Conservation (phyloP, 2,329 filamentous ascomycete species). For the Penicillium nordicum region DNA sequence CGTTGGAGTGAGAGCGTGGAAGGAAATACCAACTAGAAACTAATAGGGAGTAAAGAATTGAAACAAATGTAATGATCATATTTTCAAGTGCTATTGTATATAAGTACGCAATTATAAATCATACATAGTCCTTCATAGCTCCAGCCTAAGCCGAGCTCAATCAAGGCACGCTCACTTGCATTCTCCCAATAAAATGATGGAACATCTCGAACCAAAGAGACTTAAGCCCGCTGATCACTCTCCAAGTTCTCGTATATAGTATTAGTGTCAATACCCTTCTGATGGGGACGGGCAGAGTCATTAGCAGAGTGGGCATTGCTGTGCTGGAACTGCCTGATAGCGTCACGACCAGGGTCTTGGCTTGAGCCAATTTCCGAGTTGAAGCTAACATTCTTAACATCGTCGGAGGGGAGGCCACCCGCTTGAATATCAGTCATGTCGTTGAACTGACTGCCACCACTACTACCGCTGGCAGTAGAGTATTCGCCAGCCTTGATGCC, state of each 20-base stretch:
- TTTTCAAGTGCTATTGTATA: conserved; percentile 14
- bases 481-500: conserved; percentile 25
- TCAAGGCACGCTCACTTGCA: conserved; percentile 10
- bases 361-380: conserved; percentile 52
- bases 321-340: conserved; percentile 39
- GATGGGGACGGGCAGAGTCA: conserved; percentile 24
- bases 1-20: background rate
- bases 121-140: conserved; percentile 3
- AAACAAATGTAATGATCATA: background rate
- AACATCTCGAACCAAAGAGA: background rate
- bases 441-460: conserved; percentile 27
- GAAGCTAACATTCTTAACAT: conserved; percentile 51
- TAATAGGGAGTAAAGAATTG: background rate
- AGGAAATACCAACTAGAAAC: background rate
- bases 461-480: conserved; percentile 26
- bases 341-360: conserved; percentile 54
- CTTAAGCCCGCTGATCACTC: conserved; percentile 30
- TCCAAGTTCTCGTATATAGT: conserved; percentile 26
- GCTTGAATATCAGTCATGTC: conserved; percentile 27
- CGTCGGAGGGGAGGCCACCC: conserved; percentile 42
- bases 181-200: background rate
- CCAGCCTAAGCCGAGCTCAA: conserved; percentile 2
- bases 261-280: conserved; percentile 25
- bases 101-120: conserved; percentile 2
- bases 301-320: conserved; percentile 28